These are phyloP conservation scores for Suillus bovinus DNA, from an alignment of 768 basidiomycete species.

Conservation along the genomic window DNA sequence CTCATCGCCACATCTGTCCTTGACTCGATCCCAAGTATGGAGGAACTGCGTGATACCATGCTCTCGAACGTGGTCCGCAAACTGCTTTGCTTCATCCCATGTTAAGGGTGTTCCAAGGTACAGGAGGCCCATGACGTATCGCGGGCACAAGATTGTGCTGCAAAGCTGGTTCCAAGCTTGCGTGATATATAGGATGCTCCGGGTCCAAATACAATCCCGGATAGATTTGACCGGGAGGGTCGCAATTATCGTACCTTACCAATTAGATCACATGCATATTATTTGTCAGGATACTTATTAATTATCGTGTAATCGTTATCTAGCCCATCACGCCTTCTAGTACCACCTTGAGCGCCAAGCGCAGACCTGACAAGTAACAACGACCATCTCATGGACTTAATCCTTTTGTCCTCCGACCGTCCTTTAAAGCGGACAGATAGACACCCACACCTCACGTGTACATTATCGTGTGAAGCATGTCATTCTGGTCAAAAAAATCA, in stretches of 20 bases:
- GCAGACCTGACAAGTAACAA: too few relatives aligned
- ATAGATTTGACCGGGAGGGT: not conserved
- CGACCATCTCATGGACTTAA: not conserved
- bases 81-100: slow-evolving; percentile 87
- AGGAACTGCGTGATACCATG: slow-evolving; percentile 97
- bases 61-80: slow-evolving; percentile 84
- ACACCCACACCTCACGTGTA: not conserved
- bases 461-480: not conserved
- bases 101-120: slow-evolving; percentile 89
- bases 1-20: slow-evolving; percentile 88
- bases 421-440: not conserved
- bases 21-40: slow-evolving; percentile 89
- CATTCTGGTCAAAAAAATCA: not conserved
- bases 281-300: slow-evolving; percentile 5
- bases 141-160: slow-evolving; percentile 5
- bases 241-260: not conserved
- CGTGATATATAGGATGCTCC: not conserved
- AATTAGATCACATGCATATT: slow-evolving; percentile 1
- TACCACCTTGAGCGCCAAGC: too few relatives aligned
- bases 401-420: not conserved
- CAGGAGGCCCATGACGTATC: slow-evolving; percentile 78
- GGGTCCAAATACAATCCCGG: slow-evolving; percentile 9
- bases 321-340: too few relatives aligned
- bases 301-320: not conserved
- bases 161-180: not conserved